Percentiles rank a stretch among this genome's conserved stretches.
phyloP scores from a whole-genome alignment of 805 yeast species.

The Yamadazyma olivae region DNA sequence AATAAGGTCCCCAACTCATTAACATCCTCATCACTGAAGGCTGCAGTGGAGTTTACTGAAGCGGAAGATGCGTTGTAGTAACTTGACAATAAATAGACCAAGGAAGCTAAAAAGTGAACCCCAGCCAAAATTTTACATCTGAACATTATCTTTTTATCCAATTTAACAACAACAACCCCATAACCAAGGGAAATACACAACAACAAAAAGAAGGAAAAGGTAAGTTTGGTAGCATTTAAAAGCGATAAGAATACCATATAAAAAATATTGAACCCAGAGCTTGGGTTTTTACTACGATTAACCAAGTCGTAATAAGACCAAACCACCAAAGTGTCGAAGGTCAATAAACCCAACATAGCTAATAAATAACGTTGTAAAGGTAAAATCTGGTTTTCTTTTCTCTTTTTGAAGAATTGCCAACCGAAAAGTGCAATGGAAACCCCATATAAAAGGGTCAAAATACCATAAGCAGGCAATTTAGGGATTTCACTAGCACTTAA shows the following conservation, averaged over 20 bases:
- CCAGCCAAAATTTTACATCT: conserved; percentile 45
- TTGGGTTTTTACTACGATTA: conserved; percentile 51
- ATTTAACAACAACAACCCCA: conserved; percentile 87
- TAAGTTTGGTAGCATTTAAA: conserved; percentile 74
- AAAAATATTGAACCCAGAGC: conserved; percentile 57
- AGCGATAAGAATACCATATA: conserved; percentile 78
- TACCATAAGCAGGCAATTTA: conserved; percentile 83
- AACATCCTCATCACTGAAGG: conserved; percentile 49
- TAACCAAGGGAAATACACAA: conserved; percentile 88
- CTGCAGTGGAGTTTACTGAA: conserved; percentile 19
- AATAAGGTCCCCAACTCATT: conserved; percentile 48
- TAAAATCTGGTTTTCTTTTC: conserved; percentile 69
- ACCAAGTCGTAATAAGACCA: conserved; percentile 90
- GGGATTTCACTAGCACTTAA: conserved; percentile 90
- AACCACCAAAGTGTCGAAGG: conserved; percentile 78
- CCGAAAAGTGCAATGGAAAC: conserved; percentile 79
- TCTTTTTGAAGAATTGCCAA: conserved; percentile 79
- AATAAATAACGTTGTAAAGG: conserved; percentile 90
- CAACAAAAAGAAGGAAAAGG: conserved; percentile 84
- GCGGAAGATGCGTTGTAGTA: conserved; percentile 27
- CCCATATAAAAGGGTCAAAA: conserved; percentile 78
- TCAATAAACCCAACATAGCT: conserved; percentile 77
- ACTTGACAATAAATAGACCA: conserved; percentile 32
- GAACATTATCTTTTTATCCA: conserved; percentile 72
- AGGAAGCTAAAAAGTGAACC: conserved; percentile 32